Evolutionary conservation across 2,329 filamentous ascomycete species (phyloP), one percentile per base, ranked within the genome.

Genomic region (Fusarium subtropicale): DNA sequence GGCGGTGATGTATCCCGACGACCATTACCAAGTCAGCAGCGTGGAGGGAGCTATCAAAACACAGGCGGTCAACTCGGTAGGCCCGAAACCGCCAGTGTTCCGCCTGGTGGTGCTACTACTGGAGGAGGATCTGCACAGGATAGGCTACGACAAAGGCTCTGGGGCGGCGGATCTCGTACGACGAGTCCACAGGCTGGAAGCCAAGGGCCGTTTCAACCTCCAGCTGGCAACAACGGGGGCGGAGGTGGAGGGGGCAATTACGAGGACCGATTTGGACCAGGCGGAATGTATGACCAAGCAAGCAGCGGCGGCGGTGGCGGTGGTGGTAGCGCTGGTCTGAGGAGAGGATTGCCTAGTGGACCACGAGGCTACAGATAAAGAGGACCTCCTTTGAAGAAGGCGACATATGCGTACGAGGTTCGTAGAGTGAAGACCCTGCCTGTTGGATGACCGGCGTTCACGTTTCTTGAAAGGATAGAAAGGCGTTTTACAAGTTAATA

Each of bases 141-240:
- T 73, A 85, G 92, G 71, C 82, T 97, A 72, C 92, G 93, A 76
- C 92, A 94, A 74, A 84, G 92, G 66, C 81, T 97, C 46, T 93
- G 93, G 85, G 89, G 87, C 31, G 84, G 84, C 31, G 84, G 84
- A 7, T 80, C 87, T 24, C 84, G 86, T 69, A 87, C 86, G 44
- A 82, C 83, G 48, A 90, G 88, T 68, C 87, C 88, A 11, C 74
- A 74, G 24, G 67, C 67, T 38, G 68, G 72, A 39, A 71, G 66
- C 15, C 75, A 79, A 55, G 81, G 82, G 5, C 84, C 85, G 8
- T 87, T 85, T 64, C 82, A 84, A 60, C 83, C 85, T 42, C 81
- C 84, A 18, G 74, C 76, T 22, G 53, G 53, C 22, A 73, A 74
- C 45, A 74, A 76, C 18, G 76, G 76, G 46, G 75, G 76, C n/a